Conservation (phyloP, 2,329 filamentous ascomycete species). For the Juglanconis juglandina region DNA sequence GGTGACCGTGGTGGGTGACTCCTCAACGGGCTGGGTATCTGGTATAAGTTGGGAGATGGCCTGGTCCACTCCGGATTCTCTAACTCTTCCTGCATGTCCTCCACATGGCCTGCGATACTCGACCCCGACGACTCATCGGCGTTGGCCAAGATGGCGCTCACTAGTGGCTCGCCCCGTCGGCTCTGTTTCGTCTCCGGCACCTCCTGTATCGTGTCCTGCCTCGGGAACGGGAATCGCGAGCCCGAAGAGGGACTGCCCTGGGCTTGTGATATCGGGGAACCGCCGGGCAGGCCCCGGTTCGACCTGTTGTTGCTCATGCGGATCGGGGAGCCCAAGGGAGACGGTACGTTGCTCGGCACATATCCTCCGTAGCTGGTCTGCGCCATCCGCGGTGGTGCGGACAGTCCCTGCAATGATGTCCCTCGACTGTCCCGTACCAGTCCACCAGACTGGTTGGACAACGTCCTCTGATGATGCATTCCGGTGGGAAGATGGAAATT, state of each 20-base stretch:
- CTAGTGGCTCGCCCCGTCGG: neutral
- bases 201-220: neutral
- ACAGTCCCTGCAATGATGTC: neutral
- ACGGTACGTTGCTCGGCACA: neutral
- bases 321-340: neutral
- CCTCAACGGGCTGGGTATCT: constrained; percentile 10
- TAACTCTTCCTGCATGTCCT: neutral
- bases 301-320: neutral
- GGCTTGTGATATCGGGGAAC: neutral
- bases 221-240: constrained; percentile 7
- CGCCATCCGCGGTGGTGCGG: neutral
- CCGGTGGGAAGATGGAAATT: constrained; percentile 13
- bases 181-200: neutral
- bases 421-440: neutral
- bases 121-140: neutral
- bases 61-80: neutral
- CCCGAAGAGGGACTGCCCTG: neutral
- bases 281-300: neutral
- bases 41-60: neutral
- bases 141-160: neutral
- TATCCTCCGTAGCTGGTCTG: neutral
- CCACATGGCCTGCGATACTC: neutral
- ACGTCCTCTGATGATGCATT: constrained; percentile 5
- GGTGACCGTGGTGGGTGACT: constrained; percentile 10
- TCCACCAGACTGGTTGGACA: neutral